Evolutionary conservation across 1,139 yeast species (phyloP), one percentile per base, ranked within the genome.

Genomic region (Candida sp.): DNA sequence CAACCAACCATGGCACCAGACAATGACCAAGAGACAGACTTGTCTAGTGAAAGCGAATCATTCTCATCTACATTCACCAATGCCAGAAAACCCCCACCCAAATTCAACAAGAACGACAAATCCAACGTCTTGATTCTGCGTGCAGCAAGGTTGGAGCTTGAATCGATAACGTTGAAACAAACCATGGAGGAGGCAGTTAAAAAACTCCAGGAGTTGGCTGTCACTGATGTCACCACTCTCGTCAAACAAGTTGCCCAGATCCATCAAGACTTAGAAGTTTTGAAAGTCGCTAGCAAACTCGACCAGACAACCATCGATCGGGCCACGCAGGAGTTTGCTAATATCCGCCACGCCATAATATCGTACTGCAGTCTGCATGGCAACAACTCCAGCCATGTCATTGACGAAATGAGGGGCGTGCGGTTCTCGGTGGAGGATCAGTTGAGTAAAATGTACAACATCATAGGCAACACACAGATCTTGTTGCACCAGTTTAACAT

Each of bases 131-230:
- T 69, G 17, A 49, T 66, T 2, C 54, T 53, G 28, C 68, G 74
- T 73, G 77, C 76, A 1, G 65, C 75, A 1, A 58, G 67, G 42
- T 56, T 73, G 9, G 76, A 72, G 49, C 53, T 70, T 22, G 77
- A 72, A 49, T 65, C 73, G 1, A 53, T 68, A 11, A 63, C 69
- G 3, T 58, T 72, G 38, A 69, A 70, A 48, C 60, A 63, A 12
- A 31, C 49, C 12, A 44, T 65, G 12, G 47, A 52, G 7, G 52
- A 51, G 26, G 54, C 46, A 5, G 25, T 23, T 25, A 35, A 44
- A 25, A 34, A 39, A n/a, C 28, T 51, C 8, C 42, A 35, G 25
- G 31, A 42, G 8, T 37, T 45, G 9, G 32, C 50, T 4, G 12
- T 8, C n/a, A 12, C 32, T 12, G 27, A 39, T 39, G 12, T 39